These are phyloP conservation scores for Thamnidium elegans DNA, from an alignment of 192 early-diverging fungal genomes.

Conservation along the genomic window DNA sequence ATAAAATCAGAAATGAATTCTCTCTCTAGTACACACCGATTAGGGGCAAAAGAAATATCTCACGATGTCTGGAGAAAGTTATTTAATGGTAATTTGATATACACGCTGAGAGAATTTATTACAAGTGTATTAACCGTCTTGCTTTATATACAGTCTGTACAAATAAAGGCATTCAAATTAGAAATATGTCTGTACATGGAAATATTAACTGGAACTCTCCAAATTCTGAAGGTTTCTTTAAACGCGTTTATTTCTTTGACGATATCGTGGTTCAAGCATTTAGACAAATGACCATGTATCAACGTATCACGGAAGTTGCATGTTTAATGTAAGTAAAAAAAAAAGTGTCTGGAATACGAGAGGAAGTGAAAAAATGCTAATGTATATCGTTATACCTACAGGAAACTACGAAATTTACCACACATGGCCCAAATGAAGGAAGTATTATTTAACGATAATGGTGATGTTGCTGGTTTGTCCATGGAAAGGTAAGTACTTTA, in stretches of 20 bases:
- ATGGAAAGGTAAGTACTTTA: constrained; percentile 37
- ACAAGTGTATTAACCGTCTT: background rate
- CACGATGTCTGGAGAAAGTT: constrained; percentile 30
- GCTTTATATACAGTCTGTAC: constrained; percentile 15
- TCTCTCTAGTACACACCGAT: constrained; percentile 6
- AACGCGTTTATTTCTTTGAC: constrained; percentile 53
- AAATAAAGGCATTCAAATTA: constrained; percentile 18
- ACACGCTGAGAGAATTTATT: background rate
- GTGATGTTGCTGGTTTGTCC: constrained; percentile 55
- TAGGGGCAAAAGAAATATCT: constrained; percentile 19
- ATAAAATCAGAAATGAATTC: background rate
- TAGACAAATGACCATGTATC: constrained; percentile 56
- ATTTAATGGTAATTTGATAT: constrained; percentile 22
- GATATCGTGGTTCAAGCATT: constrained; percentile 59
- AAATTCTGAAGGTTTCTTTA: constrained; percentile 56
- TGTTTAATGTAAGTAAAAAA: constrained; percentile 48
- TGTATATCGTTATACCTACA: constrained; percentile 7
- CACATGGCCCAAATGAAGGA: constrained; percentile 56
- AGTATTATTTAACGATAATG: constrained; percentile 47
- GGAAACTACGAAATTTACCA: constrained; percentile 41
- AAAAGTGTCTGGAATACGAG: background rate
- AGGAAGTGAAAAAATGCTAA: too few species aligned
- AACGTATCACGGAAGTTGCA: constrained; percentile 54
- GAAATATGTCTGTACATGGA: constrained; percentile 20
- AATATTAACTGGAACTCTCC: constrained; percentile 31